phyloP scores from a whole-genome alignment of 768 basidiomycete genomes.

The Termitomyces sp. region DNA sequence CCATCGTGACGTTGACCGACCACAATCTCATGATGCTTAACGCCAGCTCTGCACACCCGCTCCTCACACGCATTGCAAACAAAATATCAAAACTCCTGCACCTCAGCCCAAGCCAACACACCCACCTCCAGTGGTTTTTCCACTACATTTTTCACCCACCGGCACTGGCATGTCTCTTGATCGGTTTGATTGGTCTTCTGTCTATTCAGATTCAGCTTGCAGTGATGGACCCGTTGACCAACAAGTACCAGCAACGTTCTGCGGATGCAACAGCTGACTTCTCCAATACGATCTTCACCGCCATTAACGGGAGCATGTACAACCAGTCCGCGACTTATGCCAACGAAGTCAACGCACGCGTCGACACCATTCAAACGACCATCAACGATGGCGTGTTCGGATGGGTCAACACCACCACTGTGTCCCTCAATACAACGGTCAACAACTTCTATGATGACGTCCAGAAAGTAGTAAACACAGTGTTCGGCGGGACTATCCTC shows the following conservation, averaged over 20 bases:
- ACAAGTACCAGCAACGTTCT: conserved; percentile 62
- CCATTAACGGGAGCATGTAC: conserved; percentile 81
- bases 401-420: conserved; percentile 92
- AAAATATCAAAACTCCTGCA: conserved; percentile 44
- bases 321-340: conserved; percentile 80
- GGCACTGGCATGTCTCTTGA: conserved; percentile 85
- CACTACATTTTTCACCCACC: conserved; percentile 91
- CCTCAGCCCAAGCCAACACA: conserved; percentile 59
- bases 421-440: conserved; percentile 82
- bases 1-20: conserved; percentile 59
- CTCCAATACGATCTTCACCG: conserved; percentile 64
- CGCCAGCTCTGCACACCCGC: conserved; percentile 64
- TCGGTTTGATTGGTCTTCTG: conserved; percentile 88
- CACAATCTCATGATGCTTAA: conserved; percentile 80
- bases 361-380: conserved; percentile 64
- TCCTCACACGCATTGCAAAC: conserved; percentile 65
- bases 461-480: conserved; percentile 67
- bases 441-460: conserved; percentile 84
- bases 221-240: conserved; percentile 70
- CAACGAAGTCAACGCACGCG: conserved; percentile 65
- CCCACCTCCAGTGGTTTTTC: conserved; percentile 81
- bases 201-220: conserved; percentile 84
- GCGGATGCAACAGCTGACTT: conserved; percentile 61
- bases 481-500: conserved; percentile 85
- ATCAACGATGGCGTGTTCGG: conserved; percentile 90